Evolutionary conservation across 2,329 filamentous ascomycete genomes (phyloP).

Genomic region (Hysterium pulicare): DNA sequence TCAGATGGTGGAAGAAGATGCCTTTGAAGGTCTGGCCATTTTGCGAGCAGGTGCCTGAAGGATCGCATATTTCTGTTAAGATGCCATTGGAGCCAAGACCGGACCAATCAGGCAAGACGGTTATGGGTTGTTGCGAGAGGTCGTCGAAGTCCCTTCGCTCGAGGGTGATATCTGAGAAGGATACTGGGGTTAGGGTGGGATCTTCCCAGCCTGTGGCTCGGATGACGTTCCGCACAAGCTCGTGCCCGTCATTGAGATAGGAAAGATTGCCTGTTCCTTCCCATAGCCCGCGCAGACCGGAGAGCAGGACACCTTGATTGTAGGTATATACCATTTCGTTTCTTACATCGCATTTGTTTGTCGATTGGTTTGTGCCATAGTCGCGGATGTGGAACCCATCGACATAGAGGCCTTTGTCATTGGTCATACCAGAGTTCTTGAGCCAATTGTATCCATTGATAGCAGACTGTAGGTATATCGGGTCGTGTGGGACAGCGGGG

Average conservation of each 20-base stretch:
- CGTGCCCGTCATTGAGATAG: slow-evolving; percentile 76
- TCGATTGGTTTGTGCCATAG: slow-evolving; percentile 54
- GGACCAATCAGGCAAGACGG: no score
- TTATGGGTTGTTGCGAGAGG: no score
- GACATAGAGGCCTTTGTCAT: slow-evolving; percentile 68
- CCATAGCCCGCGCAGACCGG: slow-evolving; percentile 77
- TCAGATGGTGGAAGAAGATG: slow-evolving; percentile 88
- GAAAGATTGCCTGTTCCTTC: slow-evolving; percentile 66
- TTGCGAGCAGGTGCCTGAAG: slow-evolving; percentile 70
- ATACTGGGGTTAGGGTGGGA: slow-evolving; percentile 3
- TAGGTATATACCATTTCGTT: slow-evolving; percentile 94
- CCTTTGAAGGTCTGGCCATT: slow-evolving; percentile 89
- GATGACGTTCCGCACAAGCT: slow-evolving; percentile 71
- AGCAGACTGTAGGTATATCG: slow-evolving; percentile 68
- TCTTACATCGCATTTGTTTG: slow-evolving; percentile 71
- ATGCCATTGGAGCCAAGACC: slow-evolving; percentile 77
- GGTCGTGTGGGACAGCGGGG: slow-evolving; percentile 50
- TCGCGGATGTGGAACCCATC: slow-evolving; percentile 86
- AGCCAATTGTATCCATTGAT: slow-evolving; percentile 80
- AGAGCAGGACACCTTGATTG: slow-evolving; percentile 88
- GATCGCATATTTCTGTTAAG: slow-evolving; percentile 81
- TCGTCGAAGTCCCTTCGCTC: not conserved
- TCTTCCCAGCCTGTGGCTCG: slow-evolving; percentile 72
- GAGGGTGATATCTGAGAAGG: slow-evolving; percentile 2
- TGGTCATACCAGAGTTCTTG: slow-evolving; percentile 73